These are phyloP conservation scores for Earliella scabrosa DNA, from an alignment of 1,284 basidiomycete species.

Conservation along the genomic window DNA sequence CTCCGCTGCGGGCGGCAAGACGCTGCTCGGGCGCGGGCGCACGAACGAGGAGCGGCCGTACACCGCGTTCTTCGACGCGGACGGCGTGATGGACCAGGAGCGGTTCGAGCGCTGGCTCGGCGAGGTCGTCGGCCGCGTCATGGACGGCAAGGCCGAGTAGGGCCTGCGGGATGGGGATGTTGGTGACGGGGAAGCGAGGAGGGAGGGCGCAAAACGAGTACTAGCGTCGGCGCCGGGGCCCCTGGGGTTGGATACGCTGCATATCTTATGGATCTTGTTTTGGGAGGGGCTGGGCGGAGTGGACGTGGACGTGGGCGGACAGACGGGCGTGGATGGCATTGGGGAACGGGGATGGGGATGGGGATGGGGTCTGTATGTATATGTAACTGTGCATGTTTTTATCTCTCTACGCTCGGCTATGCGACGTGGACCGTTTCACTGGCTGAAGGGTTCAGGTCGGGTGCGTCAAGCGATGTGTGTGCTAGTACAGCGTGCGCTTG, in stretches of 20 bases:
- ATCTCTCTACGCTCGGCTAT: background rate
- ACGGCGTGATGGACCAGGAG: constrained; percentile 71
- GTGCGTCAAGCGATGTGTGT: too few species aligned
- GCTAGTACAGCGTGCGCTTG: too few species aligned
- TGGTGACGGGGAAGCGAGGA: background rate
- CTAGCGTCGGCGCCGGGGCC: background rate
- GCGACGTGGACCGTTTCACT: background rate
- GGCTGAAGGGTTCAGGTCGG: too few species aligned
- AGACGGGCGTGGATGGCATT: background rate
- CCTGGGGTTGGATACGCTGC: background rate
- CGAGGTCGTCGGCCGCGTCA: constrained; percentile 53
- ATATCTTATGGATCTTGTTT: background rate
- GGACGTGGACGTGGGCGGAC: background rate
- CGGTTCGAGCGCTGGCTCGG: constrained; percentile 77
- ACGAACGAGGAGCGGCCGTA: constrained; percentile 56
- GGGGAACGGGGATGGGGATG: background rate
- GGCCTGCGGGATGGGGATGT: background rate
- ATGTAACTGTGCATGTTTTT: constrained; percentile 7
- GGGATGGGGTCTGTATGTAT: constrained; percentile 8
- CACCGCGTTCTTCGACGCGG: constrained; percentile 72
- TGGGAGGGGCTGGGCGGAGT: background rate
- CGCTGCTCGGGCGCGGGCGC: constrained; percentile 68
- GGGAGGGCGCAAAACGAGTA: background rate
- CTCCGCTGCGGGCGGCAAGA: constrained; percentile 78
- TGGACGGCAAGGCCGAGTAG: constrained; percentile 35